Conservation (phyloP, 2,329 filamentous ascomycete species). For the Moelleriella libera region DNA sequence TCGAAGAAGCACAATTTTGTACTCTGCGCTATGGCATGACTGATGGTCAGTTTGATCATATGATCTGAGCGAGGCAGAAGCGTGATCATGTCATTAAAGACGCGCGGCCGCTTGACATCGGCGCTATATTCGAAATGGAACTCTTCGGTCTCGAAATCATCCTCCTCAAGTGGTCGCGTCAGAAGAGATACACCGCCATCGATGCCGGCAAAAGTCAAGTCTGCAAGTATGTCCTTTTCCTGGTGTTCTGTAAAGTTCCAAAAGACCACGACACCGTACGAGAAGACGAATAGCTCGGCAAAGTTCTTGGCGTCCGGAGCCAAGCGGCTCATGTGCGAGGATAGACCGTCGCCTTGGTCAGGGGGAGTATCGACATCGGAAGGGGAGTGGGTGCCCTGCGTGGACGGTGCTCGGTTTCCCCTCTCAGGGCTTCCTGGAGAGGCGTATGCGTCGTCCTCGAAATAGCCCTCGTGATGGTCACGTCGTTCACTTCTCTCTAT, state of each 20-base stretch:
- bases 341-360: conserved; percentile 23
- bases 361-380: conserved; percentile 15
- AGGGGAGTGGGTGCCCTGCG: conserved; percentile 15
- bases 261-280: conserved; percentile 93
- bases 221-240: conserved; percentile 90
- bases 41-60: conserved; percentile 98
- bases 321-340: conserved; percentile 42
- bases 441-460: conserved; percentile 54
- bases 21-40: conserved; percentile 92
- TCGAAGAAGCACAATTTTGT: conserved; percentile 95
- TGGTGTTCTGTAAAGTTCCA: conserved; percentile 97
- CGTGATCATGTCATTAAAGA: conserved; percentile 99
- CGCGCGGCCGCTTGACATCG: conserved; percentile 70
- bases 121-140: conserved; percentile 97
- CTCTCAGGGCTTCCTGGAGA: conserved; percentile 17
- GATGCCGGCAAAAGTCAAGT: conserved; percentile 74
- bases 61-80: conserved; percentile 80
- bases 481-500: conserved; percentile 86
- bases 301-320: conserved; percentile 62
- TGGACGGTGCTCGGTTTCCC: conserved; percentile 12
- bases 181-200: conserved; percentile 53
- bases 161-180: conserved; percentile 67
- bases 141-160: conserved; percentile 93
- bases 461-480: conserved; percentile 85
- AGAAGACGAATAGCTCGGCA: conserved; percentile 94